These are phyloP conservation scores for Penicillium ochrochloron DNA, from an alignment of 495 filamentous ascomycete species.

Conservation along the genomic window DNA sequence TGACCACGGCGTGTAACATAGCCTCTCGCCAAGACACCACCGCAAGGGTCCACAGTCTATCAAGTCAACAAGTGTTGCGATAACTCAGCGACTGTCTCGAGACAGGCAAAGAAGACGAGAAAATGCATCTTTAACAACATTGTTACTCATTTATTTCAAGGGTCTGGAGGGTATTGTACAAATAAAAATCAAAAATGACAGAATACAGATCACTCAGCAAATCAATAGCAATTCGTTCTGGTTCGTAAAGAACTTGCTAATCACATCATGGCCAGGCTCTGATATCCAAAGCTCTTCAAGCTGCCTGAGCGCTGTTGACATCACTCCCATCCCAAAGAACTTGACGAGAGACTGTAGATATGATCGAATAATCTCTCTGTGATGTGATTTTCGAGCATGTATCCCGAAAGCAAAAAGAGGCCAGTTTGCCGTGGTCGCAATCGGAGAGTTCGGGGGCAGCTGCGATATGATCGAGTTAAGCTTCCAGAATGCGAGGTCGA, in stretches of 20 bases:
- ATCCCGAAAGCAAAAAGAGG: conserved; percentile 25
- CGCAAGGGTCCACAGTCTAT: too few relatives aligned
- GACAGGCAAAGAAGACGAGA: not conserved
- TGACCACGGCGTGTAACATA: too few relatives aligned
- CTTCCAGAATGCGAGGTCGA: conserved; percentile 17
- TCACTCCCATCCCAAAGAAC: conserved; percentile 26
- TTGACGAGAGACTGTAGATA: conserved; percentile 16
- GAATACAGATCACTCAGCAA: conserved; percentile 9
- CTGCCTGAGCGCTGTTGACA: conserved; percentile 23
- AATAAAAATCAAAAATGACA: not conserved
- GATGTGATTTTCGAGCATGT: conserved; percentile 5
- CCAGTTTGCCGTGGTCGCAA: conserved; percentile 25
- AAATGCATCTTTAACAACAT: not conserved
- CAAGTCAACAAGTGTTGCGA: too few relatives aligned
- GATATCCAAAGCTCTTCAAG: conserved; percentile 19
- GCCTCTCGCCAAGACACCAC: too few relatives aligned
- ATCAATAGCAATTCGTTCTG: conserved; percentile 21
- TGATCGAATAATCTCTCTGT: conserved; percentile 12
- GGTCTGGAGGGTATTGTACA: conserved; percentile 5
- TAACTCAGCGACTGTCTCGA: too few relatives aligned
- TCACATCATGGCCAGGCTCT: conserved; percentile 5
- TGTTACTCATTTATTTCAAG: not conserved
- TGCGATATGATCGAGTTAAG: conserved; percentile 15
- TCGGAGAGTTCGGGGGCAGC: conserved; percentile 21
- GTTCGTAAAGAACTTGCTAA: conserved; percentile 21